These are phyloP conservation scores for Hypomontagnella submonticulosa DNA, from an alignment of 495 filamentous ascomycete species.

Conservation along the genomic window DNA sequence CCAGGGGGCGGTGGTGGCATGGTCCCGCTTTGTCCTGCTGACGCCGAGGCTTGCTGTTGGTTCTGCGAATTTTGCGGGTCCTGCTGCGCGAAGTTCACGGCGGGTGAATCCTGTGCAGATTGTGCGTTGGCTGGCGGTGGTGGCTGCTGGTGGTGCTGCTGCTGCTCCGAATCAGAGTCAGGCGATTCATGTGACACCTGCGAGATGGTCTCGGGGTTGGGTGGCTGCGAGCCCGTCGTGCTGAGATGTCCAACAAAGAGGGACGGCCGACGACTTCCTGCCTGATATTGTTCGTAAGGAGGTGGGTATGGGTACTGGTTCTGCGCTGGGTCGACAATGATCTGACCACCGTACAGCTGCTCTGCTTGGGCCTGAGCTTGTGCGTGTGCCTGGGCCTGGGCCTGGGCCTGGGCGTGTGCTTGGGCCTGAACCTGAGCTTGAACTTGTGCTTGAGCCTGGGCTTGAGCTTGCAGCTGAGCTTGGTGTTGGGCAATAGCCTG, in stretches of 20 bases:
- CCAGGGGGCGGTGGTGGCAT: conserved; percentile 65
- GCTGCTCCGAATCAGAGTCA: conserved; percentile 57
- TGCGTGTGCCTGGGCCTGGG: conserved; percentile 44
- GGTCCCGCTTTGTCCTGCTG: conserved; percentile 45
- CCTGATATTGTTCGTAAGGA: conserved; percentile 53
- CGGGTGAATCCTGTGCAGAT: conserved; percentile 53
- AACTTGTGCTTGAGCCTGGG: conserved; percentile 38
- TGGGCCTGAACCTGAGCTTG: conserved; percentile 33
- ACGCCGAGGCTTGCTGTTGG: conserved; percentile 42
- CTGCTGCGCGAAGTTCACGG: conserved; percentile 49
- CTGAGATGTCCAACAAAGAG: conserved; percentile 51
- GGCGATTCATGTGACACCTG: conserved; percentile 73
- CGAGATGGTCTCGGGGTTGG: conserved; percentile 64
- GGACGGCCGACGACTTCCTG: conserved; percentile 43
- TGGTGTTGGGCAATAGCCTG: conserved; percentile 52
- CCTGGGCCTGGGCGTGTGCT: conserved; percentile 41
- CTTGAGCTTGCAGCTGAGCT: conserved; percentile 50
- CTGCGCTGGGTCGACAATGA: conserved; percentile 47
- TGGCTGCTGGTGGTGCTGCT: conserved; percentile 25
- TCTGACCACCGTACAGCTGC: conserved; percentile 50
- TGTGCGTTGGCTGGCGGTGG: conserved; percentile 51
- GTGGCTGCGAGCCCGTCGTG: conserved; percentile 53
- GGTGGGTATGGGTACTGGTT: conserved; percentile 50
- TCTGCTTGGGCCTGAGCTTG: conserved; percentile 36
- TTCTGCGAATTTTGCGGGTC: conserved; percentile 54